Conservation (phyloP, 2,329 filamentous ascomycete species). For the Colletotrichum nymphaeae region DNA sequence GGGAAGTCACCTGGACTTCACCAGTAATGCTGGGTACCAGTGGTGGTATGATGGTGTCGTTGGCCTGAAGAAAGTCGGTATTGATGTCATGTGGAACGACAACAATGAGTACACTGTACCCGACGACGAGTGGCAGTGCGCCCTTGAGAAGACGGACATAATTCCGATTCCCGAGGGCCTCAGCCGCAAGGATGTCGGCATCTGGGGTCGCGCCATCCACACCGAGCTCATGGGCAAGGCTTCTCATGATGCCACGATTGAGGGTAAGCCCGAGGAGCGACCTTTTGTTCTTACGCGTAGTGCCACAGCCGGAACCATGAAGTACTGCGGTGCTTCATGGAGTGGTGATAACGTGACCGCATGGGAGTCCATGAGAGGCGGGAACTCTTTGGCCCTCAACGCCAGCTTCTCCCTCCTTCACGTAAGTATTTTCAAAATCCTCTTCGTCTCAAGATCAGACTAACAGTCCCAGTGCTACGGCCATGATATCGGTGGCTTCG, state of each 20-base stretch:
- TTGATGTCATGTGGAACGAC: conserved; percentile 83
- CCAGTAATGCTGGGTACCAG: conserved; percentile 71
- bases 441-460: neutral
- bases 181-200: conserved; percentile 64
- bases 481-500: conserved; percentile 81
- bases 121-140: conserved; percentile 73
- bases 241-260: conserved; percentile 74
- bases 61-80: conserved; percentile 69
- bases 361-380: conserved; percentile 79
- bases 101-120: conserved; percentile 81
- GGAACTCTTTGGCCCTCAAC: conserved; percentile 75
- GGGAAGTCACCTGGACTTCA: conserved; percentile 80
- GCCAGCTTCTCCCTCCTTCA: conserved; percentile 76
- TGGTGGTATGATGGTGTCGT: conserved; percentile 80
- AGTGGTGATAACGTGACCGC: conserved; percentile 81
- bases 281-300: conserved; percentile 78
- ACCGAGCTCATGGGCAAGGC: conserved; percentile 79
- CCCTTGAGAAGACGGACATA: conserved; percentile 57
- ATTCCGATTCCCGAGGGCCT: conserved; percentile 47
- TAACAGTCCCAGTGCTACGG: conserved; percentile 65
- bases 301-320: conserved; percentile 76
- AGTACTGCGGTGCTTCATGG: conserved; percentile 79
- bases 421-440: conserved; percentile 42
- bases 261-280: conserved; percentile 66
- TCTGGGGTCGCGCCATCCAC: conserved; percentile 77